Evolutionary conservation across 345 rosid genomes (phyloP).

Genomic region (Citropsis articulata): DNA sequence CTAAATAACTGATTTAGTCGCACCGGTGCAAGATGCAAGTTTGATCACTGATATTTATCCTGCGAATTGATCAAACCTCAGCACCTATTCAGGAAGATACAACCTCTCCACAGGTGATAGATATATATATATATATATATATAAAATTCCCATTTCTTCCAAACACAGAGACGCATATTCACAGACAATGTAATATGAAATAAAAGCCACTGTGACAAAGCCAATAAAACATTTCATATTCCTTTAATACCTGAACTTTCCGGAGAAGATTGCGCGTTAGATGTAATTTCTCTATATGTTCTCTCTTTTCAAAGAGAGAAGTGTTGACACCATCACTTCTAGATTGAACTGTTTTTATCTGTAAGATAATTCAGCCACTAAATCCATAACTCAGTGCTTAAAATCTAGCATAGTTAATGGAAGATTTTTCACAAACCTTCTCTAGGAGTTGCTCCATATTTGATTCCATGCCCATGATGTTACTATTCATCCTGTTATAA

Average conservation of each 20-base stretch:
- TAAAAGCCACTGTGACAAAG: background rate
- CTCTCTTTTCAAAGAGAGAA: conserved; percentile 91
- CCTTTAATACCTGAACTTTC: conserved; percentile 81
- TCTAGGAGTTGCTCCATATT: conserved; percentile 95
- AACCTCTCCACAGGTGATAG: background rate
- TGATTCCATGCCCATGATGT: conserved; percentile 94
- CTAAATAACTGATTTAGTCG: background rate
- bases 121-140: too few relatives aligned
- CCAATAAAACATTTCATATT: background rate
- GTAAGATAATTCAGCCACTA: conserved; percentile 20
- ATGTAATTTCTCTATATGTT: conserved; percentile 94
- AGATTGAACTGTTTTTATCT: conserved; percentile 96
- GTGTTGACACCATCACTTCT: conserved; percentile 96
- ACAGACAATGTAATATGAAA: background rate
- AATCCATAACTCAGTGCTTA: background rate
- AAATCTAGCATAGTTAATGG: background rate
- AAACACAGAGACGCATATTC: background rate
- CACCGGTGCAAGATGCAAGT: background rate
- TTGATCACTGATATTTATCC: background rate
- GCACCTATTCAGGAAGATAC: background rate
- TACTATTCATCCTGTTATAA: conserved; percentile 90
- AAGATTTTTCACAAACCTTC: conserved; percentile 44
- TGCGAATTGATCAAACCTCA: conserved; percentile 1
- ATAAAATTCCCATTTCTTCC: background rate
- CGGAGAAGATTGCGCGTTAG: conserved; percentile 92